Percentiles rank a stretch among this genome's conserved stretches.
phyloP scores from a whole-genome alignment of 2,329 filamentous ascomycete genomes.

The Cladophialophora yegresii region DNA sequence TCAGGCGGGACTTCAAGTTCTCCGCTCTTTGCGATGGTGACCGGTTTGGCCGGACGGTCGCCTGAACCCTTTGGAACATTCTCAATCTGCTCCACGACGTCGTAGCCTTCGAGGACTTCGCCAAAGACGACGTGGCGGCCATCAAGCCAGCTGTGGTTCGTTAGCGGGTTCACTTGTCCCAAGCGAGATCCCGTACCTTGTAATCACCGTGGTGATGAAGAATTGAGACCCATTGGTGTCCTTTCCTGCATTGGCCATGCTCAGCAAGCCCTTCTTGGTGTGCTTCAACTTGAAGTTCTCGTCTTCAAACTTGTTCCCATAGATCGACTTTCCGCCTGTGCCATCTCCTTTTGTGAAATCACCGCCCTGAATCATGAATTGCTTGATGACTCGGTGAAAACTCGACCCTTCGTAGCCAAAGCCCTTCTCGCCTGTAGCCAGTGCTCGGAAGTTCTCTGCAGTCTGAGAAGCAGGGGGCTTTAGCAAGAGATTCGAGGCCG shows the following conservation, averaged over 20 bases:
- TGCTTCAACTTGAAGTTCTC: conserved; percentile 74
- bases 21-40: conserved; percentile 68
- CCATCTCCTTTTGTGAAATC: conserved; percentile 67
- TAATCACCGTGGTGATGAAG: conserved; percentile 66
- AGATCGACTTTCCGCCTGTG: conserved; percentile 69
- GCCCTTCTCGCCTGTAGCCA: conserved; percentile 68
- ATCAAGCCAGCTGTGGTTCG: conserved; percentile 58
- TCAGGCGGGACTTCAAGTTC: conserved; percentile 63
- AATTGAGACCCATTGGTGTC: conserved; percentile 59
- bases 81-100: conserved; percentile 66
- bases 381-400: conserved; percentile 71
- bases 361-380: conserved; percentile 71
- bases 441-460: conserved; percentile 65
- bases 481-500: background rate
- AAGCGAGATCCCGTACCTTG: conserved; percentile 44
- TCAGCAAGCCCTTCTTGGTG: conserved; percentile 64
- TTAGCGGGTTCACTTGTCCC: conserved; percentile 11
- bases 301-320: conserved; percentile 66
- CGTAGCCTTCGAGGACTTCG: conserved; percentile 68
- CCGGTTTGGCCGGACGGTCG: conserved; percentile 59
- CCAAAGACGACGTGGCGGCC: conserved; percentile 68
- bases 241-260: conserved; percentile 64
- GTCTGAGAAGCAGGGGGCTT: conserved; percentile 49
- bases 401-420: conserved; percentile 66
- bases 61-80: conserved; percentile 59